Evolutionary conservation across 345 rosid genomes (phyloP).

Genomic region (Mercurialis annua): DNA sequence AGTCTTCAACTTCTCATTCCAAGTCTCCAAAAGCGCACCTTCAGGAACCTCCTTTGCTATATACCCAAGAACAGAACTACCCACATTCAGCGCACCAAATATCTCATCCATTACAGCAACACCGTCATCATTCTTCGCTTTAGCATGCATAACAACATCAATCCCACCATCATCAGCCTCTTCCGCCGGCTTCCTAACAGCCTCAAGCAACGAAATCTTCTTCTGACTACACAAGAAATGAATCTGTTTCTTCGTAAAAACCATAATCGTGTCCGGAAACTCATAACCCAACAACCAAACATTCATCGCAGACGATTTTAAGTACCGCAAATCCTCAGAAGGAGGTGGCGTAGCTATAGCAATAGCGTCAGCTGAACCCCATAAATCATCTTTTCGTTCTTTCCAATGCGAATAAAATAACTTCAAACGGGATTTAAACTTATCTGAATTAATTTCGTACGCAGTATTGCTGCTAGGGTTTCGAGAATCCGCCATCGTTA

Average conservation of each 20-base stretch:
- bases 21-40: constrained; percentile 75
- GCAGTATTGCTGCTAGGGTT: constrained; percentile 21
- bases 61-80: constrained; percentile 59
- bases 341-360: constrained; percentile 78
- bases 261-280: constrained; percentile 94
- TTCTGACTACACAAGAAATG: constrained; percentile 78
- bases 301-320: constrained; percentile 83
- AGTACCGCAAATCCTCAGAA: constrained; percentile 77
- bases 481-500: constrained; percentile 9
- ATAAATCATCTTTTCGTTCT: constrained; percentile 48
- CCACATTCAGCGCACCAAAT: constrained; percentile 44
- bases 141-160: constrained; percentile 64
- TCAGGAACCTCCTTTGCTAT: constrained; percentile 73
- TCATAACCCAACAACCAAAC: constrained; percentile 92
- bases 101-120: constrained; percentile 55
- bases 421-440: constrained; percentile 55
- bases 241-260: constrained; percentile 65
- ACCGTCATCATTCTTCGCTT: constrained; percentile 66
- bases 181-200: constrained; percentile 56
- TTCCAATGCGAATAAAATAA: constrained; percentile 67
- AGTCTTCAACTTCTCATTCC: constrained; percentile 58
- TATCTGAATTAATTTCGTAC: constrained; percentile 56
- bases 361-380: constrained; percentile 68
- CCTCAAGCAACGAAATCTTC: constrained; percentile 72
- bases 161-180: constrained; percentile 43